Base-by-base conservation (phyloP, 2,329 filamentous ascomycete genomes). In the Fusarium oxysporum region DNA sequence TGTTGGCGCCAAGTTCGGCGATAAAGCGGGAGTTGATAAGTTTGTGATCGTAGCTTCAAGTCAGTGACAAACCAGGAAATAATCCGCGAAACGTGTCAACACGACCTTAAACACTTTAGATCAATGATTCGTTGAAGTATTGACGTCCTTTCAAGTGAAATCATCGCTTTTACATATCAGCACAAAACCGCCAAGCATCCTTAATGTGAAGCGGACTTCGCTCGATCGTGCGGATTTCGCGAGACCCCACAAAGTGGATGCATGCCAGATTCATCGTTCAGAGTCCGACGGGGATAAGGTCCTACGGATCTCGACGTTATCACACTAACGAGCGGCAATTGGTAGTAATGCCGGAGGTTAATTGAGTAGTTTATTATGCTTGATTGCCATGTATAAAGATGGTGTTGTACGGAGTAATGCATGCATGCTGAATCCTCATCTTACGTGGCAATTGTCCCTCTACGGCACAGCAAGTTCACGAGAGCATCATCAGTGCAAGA, bases 221-320 rank as follows among this genome's bases (percentile, higher is more conserved):
- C 51, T 32, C 17, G 1, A 32, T 37, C 21, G 5, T 37, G 51
- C 59, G 50, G 32, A 32, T 43, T 30, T 62, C 51, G 59, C 59
- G 21, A 13, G 6, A 32, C 33, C 17, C 59, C 53, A 28, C 41
- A 33, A 17, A 40, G 12, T 59, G 17, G 19, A 43, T 30, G 28
- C 17, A 33, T 17, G 28, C 28, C 57, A 51, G 32, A 58, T 35
- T 37, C 28, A 17, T 48, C 21, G 5, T 17, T n/a, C 10, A 25
- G 38, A 61, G 61, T 63, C 61, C 55, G 61, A 50, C 61, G 61
- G 61, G 19, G 40, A 19, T 50, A 43, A 61, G 55, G 30, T 63
- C 61, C 61, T 35, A 35, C 43, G 55, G 61, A 48, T 19, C 30
- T 51, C 16, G n/a, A 51, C n/a, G 12, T 1, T 19, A 28, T 7